Percentiles rank a stretch among this genome's conserved stretches.
Evolutionary conservation across 345 rosid genomes (phyloP).

Genomic region (Citrus cavaleriei): DNA sequence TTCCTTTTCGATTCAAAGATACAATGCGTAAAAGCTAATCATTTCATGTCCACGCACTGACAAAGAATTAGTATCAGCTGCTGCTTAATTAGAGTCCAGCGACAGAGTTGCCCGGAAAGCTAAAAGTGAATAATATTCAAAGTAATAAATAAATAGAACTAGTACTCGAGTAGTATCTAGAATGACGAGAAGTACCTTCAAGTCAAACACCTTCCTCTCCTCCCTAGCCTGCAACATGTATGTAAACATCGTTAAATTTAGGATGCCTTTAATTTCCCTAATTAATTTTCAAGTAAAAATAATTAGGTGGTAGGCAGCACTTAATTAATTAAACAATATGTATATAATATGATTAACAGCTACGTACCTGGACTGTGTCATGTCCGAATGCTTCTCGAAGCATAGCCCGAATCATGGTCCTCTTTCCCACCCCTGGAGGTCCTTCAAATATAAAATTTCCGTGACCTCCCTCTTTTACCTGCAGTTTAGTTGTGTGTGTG

Average conservation of each 20-base stretch:
- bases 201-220: constrained; percentile 31
- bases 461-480: constrained; percentile 12
- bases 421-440: constrained; percentile 58
- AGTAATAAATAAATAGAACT: background rate
- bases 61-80: background rate
- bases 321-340: no score
- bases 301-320: background rate
- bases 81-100: no score
- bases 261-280: background rate
- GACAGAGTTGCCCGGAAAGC: background rate
- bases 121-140: background rate
- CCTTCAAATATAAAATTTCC: constrained; percentile 60
- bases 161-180: background rate
- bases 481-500: background rate
- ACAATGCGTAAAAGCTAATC: background rate
- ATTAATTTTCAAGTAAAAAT: no score
- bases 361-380: constrained; percentile 35
- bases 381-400: constrained; percentile 48
- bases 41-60: background rate
- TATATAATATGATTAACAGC: no score
- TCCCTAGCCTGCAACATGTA: constrained; percentile 30
- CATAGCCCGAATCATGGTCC: constrained; percentile 63
- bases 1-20: background rate
- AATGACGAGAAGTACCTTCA: constrained; percentile 33
- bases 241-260: background rate